phyloP scores from a whole-genome alignment of 2,329 filamentous ascomycete genomes.

The Leptographium wingfieldii region DNA sequence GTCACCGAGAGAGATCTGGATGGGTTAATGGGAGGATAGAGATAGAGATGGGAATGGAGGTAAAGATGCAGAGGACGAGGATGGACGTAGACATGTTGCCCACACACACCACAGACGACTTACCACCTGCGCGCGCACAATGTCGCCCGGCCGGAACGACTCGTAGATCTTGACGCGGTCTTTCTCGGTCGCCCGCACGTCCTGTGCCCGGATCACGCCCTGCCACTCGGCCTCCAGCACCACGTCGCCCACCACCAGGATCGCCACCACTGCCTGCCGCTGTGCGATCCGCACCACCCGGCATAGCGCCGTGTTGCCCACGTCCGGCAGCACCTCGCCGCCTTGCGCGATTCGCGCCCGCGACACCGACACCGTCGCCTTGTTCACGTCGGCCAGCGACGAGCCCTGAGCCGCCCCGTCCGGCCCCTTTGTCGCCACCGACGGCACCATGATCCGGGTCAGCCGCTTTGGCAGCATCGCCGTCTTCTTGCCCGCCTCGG shows the following conservation, averaged over 20 bases:
- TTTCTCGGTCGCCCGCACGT: conserved; percentile 90
- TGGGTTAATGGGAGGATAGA: not conserved
- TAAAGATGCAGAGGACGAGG: not conserved
- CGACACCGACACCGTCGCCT: conserved; percentile 44
- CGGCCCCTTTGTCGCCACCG: too few species aligned
- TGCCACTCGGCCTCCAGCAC: conserved; percentile 72
- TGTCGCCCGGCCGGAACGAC: conserved; percentile 83
- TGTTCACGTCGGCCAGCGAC: conserved; percentile 13
- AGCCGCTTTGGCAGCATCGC: not conserved
- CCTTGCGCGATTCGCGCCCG: conserved; percentile 23
- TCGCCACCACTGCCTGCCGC: conserved; percentile 73
- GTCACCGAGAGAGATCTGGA: conserved; percentile 74
- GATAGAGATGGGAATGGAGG: not conserved
- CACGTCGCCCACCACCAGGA: conserved; percentile 65
- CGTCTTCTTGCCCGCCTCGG: conserved; percentile 21
- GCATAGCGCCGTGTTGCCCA: conserved; percentile 69
- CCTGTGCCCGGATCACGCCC: conserved; percentile 74
- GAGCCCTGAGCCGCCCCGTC: too few species aligned
- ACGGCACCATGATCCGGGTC: too few species aligned
- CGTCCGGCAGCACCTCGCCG: conserved; percentile 63
- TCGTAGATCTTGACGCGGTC: conserved; percentile 87
- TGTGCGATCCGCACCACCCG: conserved; percentile 76
- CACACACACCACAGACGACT: conserved; percentile 19
- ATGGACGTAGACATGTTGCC: not conserved
- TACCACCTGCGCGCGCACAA: conserved; percentile 75